Conservation (phyloP, 257 asterid genomes). For the Echium plantagineum region DNA sequence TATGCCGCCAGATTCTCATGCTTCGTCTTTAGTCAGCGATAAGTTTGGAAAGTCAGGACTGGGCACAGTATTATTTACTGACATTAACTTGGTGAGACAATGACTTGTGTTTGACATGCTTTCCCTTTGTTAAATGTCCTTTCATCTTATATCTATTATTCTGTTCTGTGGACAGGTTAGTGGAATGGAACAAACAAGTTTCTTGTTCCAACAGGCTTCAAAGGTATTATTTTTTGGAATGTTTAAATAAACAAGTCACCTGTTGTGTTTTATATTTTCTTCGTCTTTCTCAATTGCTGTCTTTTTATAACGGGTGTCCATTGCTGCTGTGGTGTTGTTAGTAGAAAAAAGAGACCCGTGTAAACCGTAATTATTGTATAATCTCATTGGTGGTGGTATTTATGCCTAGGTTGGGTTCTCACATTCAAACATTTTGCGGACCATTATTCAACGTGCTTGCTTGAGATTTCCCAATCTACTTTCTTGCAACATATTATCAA, state of each 20-base stretch:
- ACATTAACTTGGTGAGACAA: conserved; percentile 69
- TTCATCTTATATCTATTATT: conserved; percentile 10
- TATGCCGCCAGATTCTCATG: conserved; percentile 49
- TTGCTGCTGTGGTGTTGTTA: neutral
- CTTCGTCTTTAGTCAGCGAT: conserved; percentile 36
- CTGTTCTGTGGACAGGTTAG: conserved; percentile 45
- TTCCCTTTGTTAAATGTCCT: conserved; percentile 6
- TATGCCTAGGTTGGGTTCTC: conserved; percentile 76
- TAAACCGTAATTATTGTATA: neutral
- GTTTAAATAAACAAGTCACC: no score
- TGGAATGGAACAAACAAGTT: conserved; percentile 95
- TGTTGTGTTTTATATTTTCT: no score
- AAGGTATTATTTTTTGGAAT: no score
- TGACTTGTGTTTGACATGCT: conserved; percentile 6
- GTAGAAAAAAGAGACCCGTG: neutral
- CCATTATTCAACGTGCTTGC: conserved; percentile 74
- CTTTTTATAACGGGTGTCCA: neutral
- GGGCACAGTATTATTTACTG: conserved; percentile 70
- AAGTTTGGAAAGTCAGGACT: conserved; percentile 50
- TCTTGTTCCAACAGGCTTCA: conserved; percentile 86
- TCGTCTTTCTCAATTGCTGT: neutral
- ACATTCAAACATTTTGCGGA: conserved; percentile 73
- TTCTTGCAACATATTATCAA: conserved; percentile 31
- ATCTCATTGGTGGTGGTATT: conserved; percentile 1
- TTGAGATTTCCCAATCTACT: conserved; percentile 56